Conservation (phyloP, 1,139 yeast species). For the Blastobotrys niveus region DNA sequence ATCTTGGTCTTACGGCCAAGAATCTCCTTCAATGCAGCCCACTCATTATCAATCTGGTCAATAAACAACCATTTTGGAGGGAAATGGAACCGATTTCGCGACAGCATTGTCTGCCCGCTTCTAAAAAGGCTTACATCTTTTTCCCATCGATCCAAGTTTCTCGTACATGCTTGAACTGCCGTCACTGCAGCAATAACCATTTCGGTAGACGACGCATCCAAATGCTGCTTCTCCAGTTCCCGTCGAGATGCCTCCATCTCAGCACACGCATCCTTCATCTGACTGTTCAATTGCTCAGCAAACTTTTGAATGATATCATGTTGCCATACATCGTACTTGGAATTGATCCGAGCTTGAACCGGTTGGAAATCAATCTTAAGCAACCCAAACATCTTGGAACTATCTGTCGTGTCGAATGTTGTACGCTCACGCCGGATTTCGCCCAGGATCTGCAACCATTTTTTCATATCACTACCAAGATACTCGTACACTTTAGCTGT, state of each 20-base stretch:
- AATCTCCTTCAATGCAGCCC: slow-evolving; percentile 43
- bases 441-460: slow-evolving; percentile 47
- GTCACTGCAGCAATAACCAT: slow-evolving; percentile 38
- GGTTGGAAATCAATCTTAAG: slow-evolving; percentile 43
- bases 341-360: slow-evolving; percentile 49
- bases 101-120: slow-evolving; percentile 44
- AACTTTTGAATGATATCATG: slow-evolving; percentile 44
- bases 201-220: slow-evolving; percentile 38
- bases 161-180: slow-evolving; percentile 31
- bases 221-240: slow-evolving; percentile 33
- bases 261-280: slow-evolving; percentile 30
- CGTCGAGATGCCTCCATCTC: slow-evolving; percentile 31
- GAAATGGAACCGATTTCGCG: slow-evolving; percentile 44
- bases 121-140: slow-evolving; percentile 29
- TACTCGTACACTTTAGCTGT: slow-evolving; percentile 33
- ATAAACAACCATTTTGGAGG: slow-evolving; percentile 53
- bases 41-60: slow-evolving; percentile 58
- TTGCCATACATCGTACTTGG: slow-evolving; percentile 58
- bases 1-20: slow-evolving; percentile 37
- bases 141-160: slow-evolving; percentile 34
- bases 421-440: slow-evolving; percentile 44
- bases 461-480: slow-evolving; percentile 37
- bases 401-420: slow-evolving; percentile 49
- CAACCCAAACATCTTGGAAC: slow-evolving; percentile 39
- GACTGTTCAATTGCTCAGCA: slow-evolving; percentile 34